Evolutionary conservation across 345 rosid species (phyloP).

Genomic region (Citrus glauca): DNA sequence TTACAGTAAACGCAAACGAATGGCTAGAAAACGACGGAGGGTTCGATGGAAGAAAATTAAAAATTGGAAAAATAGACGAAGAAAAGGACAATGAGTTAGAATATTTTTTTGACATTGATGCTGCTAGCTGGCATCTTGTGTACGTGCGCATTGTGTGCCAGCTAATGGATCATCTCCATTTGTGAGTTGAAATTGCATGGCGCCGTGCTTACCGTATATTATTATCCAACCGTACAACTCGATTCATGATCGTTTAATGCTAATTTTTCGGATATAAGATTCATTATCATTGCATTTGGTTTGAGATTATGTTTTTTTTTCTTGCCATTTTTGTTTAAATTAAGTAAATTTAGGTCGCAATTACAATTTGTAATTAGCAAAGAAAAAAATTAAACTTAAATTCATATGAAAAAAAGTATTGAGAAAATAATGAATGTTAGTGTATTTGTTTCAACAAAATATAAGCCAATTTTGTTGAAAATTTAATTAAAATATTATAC

Average conservation of each 20-base stretch:
- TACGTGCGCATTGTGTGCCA: conserved; percentile 30
- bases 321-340: too few relatives aligned
- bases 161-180: conserved; percentile 20
- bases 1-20: background rate
- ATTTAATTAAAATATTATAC: background rate
- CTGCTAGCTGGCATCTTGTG: conserved; percentile 24
- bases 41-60: background rate
- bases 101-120: conserved; percentile 19
- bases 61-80: too few relatives aligned
- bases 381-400: too few relatives aligned
- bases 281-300: background rate
- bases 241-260: background rate
- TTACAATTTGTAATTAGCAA: too few relatives aligned
- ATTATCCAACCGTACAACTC: background rate
- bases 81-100: conserved; percentile 3
- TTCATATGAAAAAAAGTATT: too few relatives aligned
- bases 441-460: background rate
- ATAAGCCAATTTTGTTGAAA: background rate
- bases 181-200: background rate
- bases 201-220: background rate
- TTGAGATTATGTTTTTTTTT: too few relatives aligned
- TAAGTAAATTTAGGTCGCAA: too few relatives aligned
- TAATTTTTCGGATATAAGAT: background rate
- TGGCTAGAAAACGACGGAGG: background rate
- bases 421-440: too few relatives aligned